These are phyloP conservation scores for Pestalotiopsis sp. DNA, from an alignment of 2,329 filamentous ascomycete genomes.

Conservation along the genomic window DNA sequence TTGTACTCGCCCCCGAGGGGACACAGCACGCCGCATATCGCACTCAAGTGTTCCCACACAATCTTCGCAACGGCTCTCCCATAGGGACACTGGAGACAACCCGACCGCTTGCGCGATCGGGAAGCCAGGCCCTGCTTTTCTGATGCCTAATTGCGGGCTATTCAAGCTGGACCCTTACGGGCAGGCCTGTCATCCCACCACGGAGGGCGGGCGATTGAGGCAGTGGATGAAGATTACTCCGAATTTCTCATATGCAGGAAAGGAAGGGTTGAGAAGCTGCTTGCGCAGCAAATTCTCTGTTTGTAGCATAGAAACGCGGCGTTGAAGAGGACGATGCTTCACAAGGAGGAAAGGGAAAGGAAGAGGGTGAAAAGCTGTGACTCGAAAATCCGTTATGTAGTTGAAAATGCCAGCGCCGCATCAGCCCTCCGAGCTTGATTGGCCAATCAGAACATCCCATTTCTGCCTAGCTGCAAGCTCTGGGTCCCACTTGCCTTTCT, in stretches of 20 bases:
- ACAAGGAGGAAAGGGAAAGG: conserved; percentile 36
- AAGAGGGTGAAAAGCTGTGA: conserved; percentile 7
- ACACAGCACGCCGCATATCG: conserved; percentile 83
- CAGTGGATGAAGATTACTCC: conserved; percentile 83
- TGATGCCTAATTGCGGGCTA: conserved; percentile 86
- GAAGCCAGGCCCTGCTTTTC: conserved; percentile 70
- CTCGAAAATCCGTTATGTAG: conserved; percentile 9
- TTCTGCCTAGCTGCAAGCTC: background rate
- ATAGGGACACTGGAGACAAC: conserved; percentile 59
- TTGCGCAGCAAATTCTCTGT: conserved; percentile 52
- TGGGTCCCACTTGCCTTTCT: background rate
- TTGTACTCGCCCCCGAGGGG: conserved; percentile 53
- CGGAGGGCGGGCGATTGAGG: conserved; percentile 43
- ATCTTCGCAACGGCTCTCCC: conserved; percentile 95
- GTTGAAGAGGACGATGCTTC: conserved; percentile 83
- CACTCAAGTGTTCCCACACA: conserved; percentile 88
- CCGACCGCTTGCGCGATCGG: conserved; percentile 33
- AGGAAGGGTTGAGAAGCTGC: conserved; percentile 33
- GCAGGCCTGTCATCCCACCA: conserved; percentile 58
- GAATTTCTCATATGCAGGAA: conserved; percentile 92
- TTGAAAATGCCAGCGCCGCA: background rate
- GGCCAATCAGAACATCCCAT: background rate
- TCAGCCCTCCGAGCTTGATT: background rate
- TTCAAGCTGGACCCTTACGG: conserved; percentile 85
- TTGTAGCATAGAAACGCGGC: conserved; percentile 96